Evolutionary conservation across 169 alveolate genomes (phyloP).

Genomic region (Eimeria necatrix): DNA sequence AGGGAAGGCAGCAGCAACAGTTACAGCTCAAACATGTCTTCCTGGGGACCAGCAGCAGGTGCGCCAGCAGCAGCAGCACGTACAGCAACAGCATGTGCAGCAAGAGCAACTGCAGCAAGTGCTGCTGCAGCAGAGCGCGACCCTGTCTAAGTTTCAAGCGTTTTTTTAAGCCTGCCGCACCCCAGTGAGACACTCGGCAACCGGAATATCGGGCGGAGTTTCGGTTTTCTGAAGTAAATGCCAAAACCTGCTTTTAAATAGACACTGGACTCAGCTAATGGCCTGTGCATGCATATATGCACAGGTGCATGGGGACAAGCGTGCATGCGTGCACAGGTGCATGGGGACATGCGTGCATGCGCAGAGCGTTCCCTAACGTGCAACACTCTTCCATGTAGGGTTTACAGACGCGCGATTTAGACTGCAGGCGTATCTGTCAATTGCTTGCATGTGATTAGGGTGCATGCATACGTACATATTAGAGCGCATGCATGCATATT

Average conservation of each 20-base stretch:
- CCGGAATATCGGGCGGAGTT: neutral
- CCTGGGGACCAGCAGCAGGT: conserved; percentile 7
- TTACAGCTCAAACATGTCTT: neutral
- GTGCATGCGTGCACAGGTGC: neutral
- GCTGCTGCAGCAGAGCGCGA: conserved; percentile 58
- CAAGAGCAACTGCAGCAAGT: conserved; percentile 14
- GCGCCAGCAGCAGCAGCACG: conserved; percentile 6
- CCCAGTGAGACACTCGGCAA: neutral
- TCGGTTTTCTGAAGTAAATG: neutral
- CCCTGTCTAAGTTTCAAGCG: conserved; percentile 15
- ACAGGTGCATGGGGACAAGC: neutral
- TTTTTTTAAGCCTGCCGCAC: neutral
- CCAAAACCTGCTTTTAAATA: no score
- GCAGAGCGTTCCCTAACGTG: neutral
- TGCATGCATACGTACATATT: neutral
- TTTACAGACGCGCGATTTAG: no score
- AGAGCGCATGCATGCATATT: conserved; percentile 18
- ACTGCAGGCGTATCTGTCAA: no score
- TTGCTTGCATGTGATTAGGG: neutral
- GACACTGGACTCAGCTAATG: no score
- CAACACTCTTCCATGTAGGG: no score
- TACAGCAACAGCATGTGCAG: neutral
- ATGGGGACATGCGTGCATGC: neutral
- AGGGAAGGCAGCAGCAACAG: neutral
- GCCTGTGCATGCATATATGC: no score